Conservation (phyloP, 805 yeast genomes). For the Suhomyces pyralidae region DNA sequence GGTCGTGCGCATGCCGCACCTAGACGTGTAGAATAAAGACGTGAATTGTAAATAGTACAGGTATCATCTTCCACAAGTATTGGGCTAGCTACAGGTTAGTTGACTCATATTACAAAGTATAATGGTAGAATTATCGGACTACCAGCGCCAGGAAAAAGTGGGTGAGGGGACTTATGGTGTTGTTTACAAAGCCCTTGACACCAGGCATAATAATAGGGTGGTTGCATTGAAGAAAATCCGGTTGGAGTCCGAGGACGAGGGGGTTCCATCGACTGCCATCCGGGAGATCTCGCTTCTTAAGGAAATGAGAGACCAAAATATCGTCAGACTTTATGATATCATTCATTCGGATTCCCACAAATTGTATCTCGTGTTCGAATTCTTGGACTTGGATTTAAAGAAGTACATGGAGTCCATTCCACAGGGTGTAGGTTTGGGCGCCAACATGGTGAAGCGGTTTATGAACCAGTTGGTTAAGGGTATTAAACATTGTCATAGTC, state of each 20-base stretch:
- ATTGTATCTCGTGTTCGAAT: constrained; percentile 89
- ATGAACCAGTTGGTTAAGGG: constrained; percentile 92
- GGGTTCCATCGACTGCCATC: constrained; percentile 97
- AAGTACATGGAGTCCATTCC: constrained; percentile 96
- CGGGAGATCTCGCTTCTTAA: constrained; percentile 92
- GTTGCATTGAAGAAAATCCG: constrained; percentile 96
- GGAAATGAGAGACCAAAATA: constrained; percentile 90
- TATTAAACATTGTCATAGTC: constrained; percentile 89
- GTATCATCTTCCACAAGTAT: neutral
- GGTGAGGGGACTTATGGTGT: constrained; percentile 99
- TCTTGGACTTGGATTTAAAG: constrained; percentile 88
- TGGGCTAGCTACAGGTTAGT: constrained; percentile 1
- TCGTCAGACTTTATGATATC: constrained; percentile 86
- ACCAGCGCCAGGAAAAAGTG: constrained; percentile 90
- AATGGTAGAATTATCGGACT: constrained; percentile 89
- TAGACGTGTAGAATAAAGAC: neutral
- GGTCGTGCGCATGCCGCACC: neutral
- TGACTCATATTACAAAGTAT: neutral
- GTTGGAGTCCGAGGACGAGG: constrained; percentile 94
- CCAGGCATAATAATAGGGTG: constrained; percentile 83
- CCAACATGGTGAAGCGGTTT: constrained; percentile 86
- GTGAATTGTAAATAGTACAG: neutral
- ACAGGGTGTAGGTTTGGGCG: constrained; percentile 84
- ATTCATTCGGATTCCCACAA: constrained; percentile 94
- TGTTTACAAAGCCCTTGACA: constrained; percentile 92